Evolutionary conservation across 257 asterid genomes (phyloP).

Genomic region (Nemophila menziesii): DNA sequence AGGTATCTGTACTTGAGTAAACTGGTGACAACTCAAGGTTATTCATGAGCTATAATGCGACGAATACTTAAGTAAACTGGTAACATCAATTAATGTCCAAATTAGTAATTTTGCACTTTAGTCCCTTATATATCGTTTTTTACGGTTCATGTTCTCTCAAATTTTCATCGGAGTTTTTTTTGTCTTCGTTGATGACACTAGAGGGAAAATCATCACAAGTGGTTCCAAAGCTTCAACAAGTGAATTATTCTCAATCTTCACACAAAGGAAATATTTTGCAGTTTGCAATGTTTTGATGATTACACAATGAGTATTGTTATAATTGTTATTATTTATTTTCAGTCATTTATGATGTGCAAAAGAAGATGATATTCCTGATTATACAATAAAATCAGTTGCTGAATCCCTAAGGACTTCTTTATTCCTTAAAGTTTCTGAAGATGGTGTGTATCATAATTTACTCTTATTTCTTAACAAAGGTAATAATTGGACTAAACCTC

Average conservation of each 20-base stretch:
- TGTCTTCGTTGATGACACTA: constrained; percentile 48
- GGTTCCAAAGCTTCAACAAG: constrained; percentile 84
- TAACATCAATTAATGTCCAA: too few species aligned
- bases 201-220: constrained; percentile 62
- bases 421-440: constrained; percentile 72
- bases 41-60: too few species aligned
- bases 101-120: too few species aligned
- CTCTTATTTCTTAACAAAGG: background rate
- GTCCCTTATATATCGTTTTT: too few species aligned
- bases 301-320: constrained; percentile 57
- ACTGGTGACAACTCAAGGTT: too few species aligned
- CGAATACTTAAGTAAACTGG: too few species aligned
- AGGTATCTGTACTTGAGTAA: too few species aligned
- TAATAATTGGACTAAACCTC: background rate
- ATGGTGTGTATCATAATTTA: constrained; percentile 40
- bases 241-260: too few species aligned
- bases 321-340: constrained; percentile 77
- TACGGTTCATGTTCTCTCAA: constrained; percentile 75
- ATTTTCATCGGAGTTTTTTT: constrained; percentile 54
- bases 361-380: constrained; percentile 66
- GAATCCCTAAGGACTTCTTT: constrained; percentile 65
- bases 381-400: constrained; percentile 56
- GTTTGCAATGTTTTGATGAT: too few species aligned
- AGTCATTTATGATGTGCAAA: constrained; percentile 61
- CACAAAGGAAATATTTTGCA: too few species aligned